Conservation (phyloP, 1,139 yeast genomes). For the Blastobotrys arbuscula region DNA sequence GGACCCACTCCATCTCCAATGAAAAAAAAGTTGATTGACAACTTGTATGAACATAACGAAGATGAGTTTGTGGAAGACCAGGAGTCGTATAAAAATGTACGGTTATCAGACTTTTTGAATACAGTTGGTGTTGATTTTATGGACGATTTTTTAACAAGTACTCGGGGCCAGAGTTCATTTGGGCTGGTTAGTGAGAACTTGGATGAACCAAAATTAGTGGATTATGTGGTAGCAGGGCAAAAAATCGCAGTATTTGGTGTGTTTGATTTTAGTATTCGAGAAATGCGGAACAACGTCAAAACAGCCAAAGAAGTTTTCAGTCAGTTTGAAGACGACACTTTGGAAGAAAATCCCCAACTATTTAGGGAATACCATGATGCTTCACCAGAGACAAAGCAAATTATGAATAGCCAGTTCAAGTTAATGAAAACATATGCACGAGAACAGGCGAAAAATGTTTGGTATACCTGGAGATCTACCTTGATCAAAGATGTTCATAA, state of each 20-base stretch:
- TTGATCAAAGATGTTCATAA: conserved; percentile 40
- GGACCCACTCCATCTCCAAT: conserved; percentile 13
- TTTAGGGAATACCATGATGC: conserved; percentile 45
- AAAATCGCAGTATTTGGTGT: conserved; percentile 31
- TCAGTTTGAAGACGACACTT: conserved; percentile 42
- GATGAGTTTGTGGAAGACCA: conserved; percentile 10
- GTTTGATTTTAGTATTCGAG: conserved; percentile 41
- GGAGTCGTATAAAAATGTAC: conserved; percentile 17
- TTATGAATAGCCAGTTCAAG: conserved; percentile 44
- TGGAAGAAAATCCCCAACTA: conserved; percentile 44
- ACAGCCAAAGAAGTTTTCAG: conserved; percentile 42
- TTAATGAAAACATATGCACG: conserved; percentile 47
- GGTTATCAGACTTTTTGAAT: conserved; percentile 29
- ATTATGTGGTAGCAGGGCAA: conserved; percentile 26
- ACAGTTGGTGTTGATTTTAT: conserved; percentile 32
- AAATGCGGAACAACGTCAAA: conserved; percentile 45
- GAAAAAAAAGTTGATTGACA: conserved; percentile 5
- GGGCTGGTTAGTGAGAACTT: conserved; percentile 20
- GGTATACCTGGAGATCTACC: conserved; percentile 54
- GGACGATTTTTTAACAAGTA: conserved; percentile 30
- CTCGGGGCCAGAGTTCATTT: conserved; percentile 28
- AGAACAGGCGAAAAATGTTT: conserved; percentile 46
- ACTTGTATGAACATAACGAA: not conserved
- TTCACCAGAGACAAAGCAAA: conserved; percentile 36
- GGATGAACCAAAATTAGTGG: conserved; percentile 23